Percentiles rank a stretch among this genome's conserved stretches.
Evolutionary conservation across 192 early-diverging fungal genomes (phyloP).

Genomic region (Gryganskiella cystojenkinii): DNA sequence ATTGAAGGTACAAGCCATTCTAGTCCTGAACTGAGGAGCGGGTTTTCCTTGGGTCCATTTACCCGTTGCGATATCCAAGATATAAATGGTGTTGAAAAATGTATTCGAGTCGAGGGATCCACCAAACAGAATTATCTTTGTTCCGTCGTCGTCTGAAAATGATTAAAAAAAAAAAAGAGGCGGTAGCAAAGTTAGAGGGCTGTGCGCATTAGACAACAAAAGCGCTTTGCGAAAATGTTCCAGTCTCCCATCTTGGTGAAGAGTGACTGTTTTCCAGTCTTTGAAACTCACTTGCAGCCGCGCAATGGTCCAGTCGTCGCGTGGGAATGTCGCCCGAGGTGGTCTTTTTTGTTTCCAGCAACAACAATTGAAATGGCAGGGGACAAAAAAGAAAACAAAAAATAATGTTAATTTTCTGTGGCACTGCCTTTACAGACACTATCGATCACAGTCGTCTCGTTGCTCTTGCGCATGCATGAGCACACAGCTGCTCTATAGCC

Average conservation of each 20-base stretch:
- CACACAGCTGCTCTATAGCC: too few species aligned
- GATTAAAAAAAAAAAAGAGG: conserved; percentile 3
- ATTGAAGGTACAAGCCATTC: conserved; percentile 32
- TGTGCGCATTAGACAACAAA: neutral
- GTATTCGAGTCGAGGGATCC: conserved; percentile 12
- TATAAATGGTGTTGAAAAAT: conserved; percentile 11
- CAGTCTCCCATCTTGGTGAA: too few species aligned
- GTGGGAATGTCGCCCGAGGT: conserved; percentile 22
- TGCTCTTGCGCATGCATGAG: too few species aligned
- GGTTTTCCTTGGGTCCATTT: conserved; percentile 11
- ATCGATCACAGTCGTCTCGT: too few species aligned
- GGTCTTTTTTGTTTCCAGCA: neutral
- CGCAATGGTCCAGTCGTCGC: conserved; percentile 23
- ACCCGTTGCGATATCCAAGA: conserved; percentile 18
- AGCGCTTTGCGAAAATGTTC: too few species aligned
- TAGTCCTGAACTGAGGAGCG: conserved; percentile 1
- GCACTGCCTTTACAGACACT: too few species aligned
- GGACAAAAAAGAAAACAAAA: too few species aligned
- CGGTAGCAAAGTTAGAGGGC: too few species aligned
- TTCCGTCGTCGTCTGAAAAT: conserved; percentile 29
- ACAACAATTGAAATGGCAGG: neutral
- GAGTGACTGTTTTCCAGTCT: too few species aligned
- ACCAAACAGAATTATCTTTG: conserved; percentile 33
- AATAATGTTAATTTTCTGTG: too few species aligned
- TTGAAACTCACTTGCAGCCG: conserved; percentile 20